phyloP scores from a whole-genome alignment of 495 filamentous ascomycete species.

The Glarea lozoyensis region DNA sequence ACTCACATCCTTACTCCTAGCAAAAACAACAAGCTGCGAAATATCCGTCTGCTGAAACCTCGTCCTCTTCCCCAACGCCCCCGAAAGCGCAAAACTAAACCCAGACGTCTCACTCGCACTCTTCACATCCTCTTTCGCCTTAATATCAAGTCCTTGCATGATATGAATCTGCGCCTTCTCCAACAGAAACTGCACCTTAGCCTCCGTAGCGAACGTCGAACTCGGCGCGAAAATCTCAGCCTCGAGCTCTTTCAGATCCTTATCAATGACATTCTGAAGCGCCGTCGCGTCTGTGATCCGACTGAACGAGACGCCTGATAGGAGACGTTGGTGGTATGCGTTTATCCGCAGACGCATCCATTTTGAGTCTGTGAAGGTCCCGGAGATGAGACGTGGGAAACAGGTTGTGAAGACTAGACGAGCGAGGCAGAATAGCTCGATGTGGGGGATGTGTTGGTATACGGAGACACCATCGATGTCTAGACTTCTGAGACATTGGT shows the following conservation, averaged over 20 bases:
- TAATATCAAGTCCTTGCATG: slow-evolving; percentile 74
- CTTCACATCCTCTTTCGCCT: slow-evolving; percentile 62
- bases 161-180: slow-evolving; percentile 78
- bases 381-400: slow-evolving; percentile 18
- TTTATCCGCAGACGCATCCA: slow-evolving; percentile 60
- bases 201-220: slow-evolving; percentile 25
- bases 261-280: slow-evolving; percentile 39
- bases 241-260: slow-evolving; percentile 34
- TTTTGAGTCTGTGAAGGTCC: slow-evolving; percentile 17
- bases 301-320: slow-evolving; percentile 28
- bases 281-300: slow-evolving; percentile 15
- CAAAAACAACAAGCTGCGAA: slow-evolving; percentile 87
- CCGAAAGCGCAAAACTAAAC: slow-evolving; percentile 79
- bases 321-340: slow-evolving; percentile 80
- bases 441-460: slow-evolving; percentile 72
- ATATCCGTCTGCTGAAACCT: slow-evolving; percentile 84
- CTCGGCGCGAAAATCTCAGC: slow-evolving; percentile 29
- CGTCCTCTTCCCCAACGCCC: slow-evolving; percentile 82
- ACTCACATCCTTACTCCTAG: slow-evolving; percentile 49
- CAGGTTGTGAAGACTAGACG: slow-evolving; percentile 52
- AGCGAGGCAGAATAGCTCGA: slow-evolving; percentile 75
- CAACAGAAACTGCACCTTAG: slow-evolving; percentile 56
- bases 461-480: slow-evolving; percentile 77
- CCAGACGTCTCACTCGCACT: slow-evolving; percentile 51
- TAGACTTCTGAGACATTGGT: slow-evolving; percentile 51